A percentile compares a stretch with the other conserved stretches of the same genome.
Conservation (phyloP, 192 early-diverging fungal genomes). For the Funneliformis mosseae region DNA sequence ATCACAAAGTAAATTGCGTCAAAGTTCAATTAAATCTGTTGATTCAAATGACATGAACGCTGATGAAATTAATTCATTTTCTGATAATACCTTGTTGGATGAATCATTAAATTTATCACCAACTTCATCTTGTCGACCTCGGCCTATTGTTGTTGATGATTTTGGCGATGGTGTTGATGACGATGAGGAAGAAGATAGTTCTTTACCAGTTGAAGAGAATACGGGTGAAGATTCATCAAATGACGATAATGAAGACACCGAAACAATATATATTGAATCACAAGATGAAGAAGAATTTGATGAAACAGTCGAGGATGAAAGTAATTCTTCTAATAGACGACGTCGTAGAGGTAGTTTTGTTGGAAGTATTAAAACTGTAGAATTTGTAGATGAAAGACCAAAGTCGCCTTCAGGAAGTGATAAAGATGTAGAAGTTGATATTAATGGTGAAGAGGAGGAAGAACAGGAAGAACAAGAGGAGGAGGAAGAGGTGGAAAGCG, state of each 20-base stretch:
- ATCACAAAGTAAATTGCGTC: conserved; percentile 24
- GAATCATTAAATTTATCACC: background rate
- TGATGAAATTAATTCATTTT: background rate
- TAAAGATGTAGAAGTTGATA: conserved; percentile 16
- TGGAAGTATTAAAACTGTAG: conserved; percentile 15
- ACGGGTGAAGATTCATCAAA: conserved; percentile 9
- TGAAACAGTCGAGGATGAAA: background rate
- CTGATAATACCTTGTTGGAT: background rate
- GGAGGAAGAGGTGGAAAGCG: conserved; percentile 14
- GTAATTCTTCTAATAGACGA: background rate
- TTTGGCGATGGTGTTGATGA: conserved; percentile 19
- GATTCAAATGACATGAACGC: background rate
- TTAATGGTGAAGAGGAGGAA: background rate
- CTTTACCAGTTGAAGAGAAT: conserved; percentile 5
- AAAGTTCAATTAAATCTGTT: background rate
- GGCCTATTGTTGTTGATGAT: background rate
- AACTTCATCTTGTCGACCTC: background rate
- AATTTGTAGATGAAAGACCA: background rate
- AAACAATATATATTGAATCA: conserved; percentile 24
- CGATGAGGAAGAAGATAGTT: conserved; percentile 27
- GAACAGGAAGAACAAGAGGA: conserved; percentile 11
- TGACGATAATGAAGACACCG: conserved; percentile 16
- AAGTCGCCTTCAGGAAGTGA: conserved; percentile 20
- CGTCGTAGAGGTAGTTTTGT: conserved; percentile 28
- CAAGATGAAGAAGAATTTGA: background rate